Conservation (phyloP, 495 filamentous ascomycete genomes). For the Penicillium crystallinum region DNA sequence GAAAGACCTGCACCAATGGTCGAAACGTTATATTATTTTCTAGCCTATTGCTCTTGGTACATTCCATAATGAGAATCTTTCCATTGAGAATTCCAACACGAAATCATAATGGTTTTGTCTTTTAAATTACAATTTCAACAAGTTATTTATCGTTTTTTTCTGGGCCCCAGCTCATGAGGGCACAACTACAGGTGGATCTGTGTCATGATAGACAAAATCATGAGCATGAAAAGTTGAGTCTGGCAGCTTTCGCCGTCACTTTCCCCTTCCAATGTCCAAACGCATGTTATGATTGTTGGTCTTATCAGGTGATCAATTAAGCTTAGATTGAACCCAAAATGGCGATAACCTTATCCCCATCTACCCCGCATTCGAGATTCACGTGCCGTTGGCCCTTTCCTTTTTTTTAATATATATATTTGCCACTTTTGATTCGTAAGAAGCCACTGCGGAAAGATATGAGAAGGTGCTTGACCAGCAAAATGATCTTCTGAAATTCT, state of each 20-base stretch:
- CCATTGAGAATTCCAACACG: too few relatives aligned
- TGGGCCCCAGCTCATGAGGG: background rate
- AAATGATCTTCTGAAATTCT: too few relatives aligned
- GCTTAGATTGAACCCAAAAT: background rate
- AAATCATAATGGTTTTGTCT: too few relatives aligned
- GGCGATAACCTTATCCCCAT: background rate
- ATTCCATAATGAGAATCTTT: constrained; percentile 2
- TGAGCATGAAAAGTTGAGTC: background rate
- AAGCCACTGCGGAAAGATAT: too few relatives aligned
- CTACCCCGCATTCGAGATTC: background rate
- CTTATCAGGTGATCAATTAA: background rate
- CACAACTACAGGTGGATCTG: background rate
- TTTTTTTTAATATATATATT: background rate
- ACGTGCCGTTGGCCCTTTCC: constrained; percentile 3
- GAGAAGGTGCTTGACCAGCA: too few relatives aligned
- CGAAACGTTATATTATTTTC: constrained; percentile 35
- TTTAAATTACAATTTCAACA: too few relatives aligned
- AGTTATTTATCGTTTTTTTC: too few relatives aligned
- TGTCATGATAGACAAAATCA: background rate
- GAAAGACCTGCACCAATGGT: constrained; percentile 51
- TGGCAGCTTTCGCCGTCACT: background rate
- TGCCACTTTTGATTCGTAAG: too few relatives aligned
- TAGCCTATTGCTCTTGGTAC: background rate
- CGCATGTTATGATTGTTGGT: background rate
- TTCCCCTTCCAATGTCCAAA: background rate